Evolutionary conservation across 495 filamentous ascomycete species (phyloP), one percentile per base, ranked within the genome.

Genomic region (Trichoderma parareesei): DNA sequence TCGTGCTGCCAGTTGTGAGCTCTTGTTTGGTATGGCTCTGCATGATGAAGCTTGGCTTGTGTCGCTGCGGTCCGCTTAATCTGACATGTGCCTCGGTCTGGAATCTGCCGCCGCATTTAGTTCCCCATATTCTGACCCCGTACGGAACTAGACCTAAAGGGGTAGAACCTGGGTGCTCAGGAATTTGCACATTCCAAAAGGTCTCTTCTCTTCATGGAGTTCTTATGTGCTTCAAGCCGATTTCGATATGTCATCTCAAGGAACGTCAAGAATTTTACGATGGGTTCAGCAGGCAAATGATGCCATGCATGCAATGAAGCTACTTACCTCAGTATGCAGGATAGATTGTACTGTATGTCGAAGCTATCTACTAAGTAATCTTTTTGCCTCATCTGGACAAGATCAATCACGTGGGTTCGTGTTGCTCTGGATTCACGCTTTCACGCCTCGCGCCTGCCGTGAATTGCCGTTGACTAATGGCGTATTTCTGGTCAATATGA

Each of bases 61-160:
- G 10, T 10, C 48, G 27, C n/a, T 20, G 27, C 18, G 53, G 27
- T 38, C 53, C 53, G 53, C 53, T 33, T 57, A 35, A 57, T 57
- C 53, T 57, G 53, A 57, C 53, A 57, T 57, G 53, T 57, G 53
- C 53, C 53, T 57, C 53, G 53, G 53, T 37, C 53, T 57, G 53
- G 27, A 27, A 57, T 57, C 53, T 57, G 53, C 53, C 53, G 53
- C 53, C 27, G 27, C 53, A 35, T 5, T 35, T 9, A 27, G 13
- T 57, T 35, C 9, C 53, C 53, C 20, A 35, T 57, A 57, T 18
- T 18, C 46, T 27, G 27, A 27, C 46, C 9, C 18, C 16, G 16
- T 49, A 20, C 4, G 18, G 20, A 49, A 8, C 16, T 49, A 18
- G n/a, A 20, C 16, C 40, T 41, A 41, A 41, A 41, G 2, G 27